Evolutionary conservation across 2,329 filamentous ascomycete genomes (phyloP).

Genomic region (Periconia sp.): DNA sequence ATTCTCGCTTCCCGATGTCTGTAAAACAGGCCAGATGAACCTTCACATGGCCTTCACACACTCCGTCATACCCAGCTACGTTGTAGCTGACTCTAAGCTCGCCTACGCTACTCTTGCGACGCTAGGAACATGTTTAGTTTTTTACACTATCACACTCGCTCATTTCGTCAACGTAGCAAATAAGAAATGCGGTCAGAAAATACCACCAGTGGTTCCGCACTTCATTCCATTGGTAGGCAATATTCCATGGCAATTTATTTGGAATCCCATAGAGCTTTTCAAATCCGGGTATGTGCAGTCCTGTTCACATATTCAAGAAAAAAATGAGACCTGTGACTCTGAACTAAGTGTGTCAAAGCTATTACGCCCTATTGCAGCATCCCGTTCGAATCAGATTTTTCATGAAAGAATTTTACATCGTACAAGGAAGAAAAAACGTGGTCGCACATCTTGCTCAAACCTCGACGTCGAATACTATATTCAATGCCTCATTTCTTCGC

Average conservation of each 20-base stretch:
- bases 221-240: slow-evolving; percentile 8
- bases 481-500: slow-evolving; percentile 10
- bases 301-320: not conserved
- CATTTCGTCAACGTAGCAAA: not conserved
- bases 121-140: too few relatives aligned
- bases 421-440: slow-evolving; percentile 5
- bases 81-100: too few relatives aligned
- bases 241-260: slow-evolving; percentile 1
- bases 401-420: slow-evolving; percentile 6
- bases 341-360: not conserved
- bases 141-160: not conserved
- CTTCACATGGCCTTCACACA: too few relatives aligned
- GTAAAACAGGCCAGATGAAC: too few relatives aligned
- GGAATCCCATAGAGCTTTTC: slow-evolving; percentile 6
- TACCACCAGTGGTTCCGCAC: slow-evolving; percentile 5
- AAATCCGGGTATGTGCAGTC: slow-evolving; percentile 1
- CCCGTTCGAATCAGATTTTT: slow-evolving; percentile 7
- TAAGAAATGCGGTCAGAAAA: not conserved
- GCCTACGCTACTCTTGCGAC: too few relatives aligned
- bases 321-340: too few relatives aligned
- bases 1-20: too few relatives aligned
- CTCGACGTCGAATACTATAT: slow-evolving; percentile 10
- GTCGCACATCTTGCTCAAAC: slow-evolving; percentile 2
- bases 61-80: too few relatives aligned
- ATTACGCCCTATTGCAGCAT: slow-evolving; percentile 1